Conservation (phyloP, 192 early-diverging fungal genomes). For the Phycomyces nitens region DNA sequence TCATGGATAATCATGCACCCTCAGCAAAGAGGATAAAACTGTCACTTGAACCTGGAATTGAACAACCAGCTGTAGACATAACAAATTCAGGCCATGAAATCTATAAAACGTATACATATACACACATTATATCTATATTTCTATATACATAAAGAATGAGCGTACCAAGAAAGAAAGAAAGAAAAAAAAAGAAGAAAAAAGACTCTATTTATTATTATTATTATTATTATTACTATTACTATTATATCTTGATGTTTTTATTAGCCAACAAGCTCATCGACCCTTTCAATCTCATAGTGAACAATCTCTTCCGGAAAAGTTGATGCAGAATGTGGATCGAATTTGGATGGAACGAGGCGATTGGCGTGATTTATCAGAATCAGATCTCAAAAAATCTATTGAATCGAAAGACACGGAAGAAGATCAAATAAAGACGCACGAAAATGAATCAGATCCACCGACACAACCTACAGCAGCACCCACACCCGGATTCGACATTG, state of each 20-base stretch:
- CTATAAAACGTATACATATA: conserved; percentile 24
- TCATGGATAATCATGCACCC: conserved; percentile 4
- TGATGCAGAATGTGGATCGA: conserved; percentile 37
- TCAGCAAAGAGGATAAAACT: conserved; percentile 27
- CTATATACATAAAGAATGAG: not conserved
- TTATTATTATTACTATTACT: not conserved
- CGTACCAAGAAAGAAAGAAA: not conserved
- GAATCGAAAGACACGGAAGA: not conserved
- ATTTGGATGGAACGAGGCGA: conserved; percentile 39
- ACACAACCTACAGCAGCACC: not conserved
- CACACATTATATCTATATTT: not conserved
- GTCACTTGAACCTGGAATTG: conserved; percentile 31
- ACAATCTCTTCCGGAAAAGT: conserved; percentile 24
- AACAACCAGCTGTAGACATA: conserved; percentile 26
- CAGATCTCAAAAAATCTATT: conserved; percentile 8
- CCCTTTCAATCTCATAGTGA: conserved; percentile 15
- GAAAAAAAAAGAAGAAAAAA: not conserved
- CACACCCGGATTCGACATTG: conserved; percentile 20
- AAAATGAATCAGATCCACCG: not conserved
- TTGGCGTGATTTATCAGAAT: conserved; percentile 32
- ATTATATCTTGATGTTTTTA: too few species aligned
- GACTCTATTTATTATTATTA: not conserved
- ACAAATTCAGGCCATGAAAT: conserved; percentile 31
- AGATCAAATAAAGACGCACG: not conserved
- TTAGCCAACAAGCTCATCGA: not conserved